These are phyloP conservation scores for Arxiozyma slooffiae DNA, from an alignment of 1,139 yeast genomes.

Conservation along the genomic window DNA sequence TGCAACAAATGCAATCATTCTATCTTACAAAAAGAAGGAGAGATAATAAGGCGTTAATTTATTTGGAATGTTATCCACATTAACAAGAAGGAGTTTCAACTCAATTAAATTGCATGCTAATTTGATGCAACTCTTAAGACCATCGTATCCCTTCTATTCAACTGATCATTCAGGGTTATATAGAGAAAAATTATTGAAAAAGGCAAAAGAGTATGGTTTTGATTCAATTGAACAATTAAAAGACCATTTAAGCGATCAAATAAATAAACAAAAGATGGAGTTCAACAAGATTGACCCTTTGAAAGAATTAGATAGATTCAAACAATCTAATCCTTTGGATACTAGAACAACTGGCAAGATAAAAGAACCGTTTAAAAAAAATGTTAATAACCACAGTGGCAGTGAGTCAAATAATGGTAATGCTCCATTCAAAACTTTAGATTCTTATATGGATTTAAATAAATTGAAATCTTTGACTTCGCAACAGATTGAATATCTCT, in stretches of 20 bases:
- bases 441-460: slow-evolving; percentile 59
- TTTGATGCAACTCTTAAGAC: neutral
- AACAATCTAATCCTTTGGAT: neutral
- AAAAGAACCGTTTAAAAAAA: slow-evolving; percentile 23
- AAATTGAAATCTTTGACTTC: slow-evolving; percentile 49
- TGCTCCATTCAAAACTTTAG: slow-evolving; percentile 59
- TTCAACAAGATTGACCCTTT: slow-evolving; percentile 61
- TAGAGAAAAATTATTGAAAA: slow-evolving; percentile 37
- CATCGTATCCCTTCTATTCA: neutral
- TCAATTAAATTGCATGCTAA: neutral
- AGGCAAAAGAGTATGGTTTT: slow-evolving; percentile 37
- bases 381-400: slow-evolving; percentile 39
- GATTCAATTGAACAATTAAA: slow-evolving; percentile 52
- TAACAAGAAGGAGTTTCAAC: neutral
- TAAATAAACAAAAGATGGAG: slow-evolving; percentile 47
- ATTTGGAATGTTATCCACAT: neutral
- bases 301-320: slow-evolving; percentile 38
- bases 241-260: slow-evolving; percentile 50
- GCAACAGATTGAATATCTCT: slow-evolving; percentile 66
- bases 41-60: too few relatives aligned
- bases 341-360: neutral
- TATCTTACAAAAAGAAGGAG: too few relatives aligned
- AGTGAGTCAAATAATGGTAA: slow-evolving; percentile 34
- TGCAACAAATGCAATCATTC: too few relatives aligned
- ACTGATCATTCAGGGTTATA: neutral